Evolutionary conservation across 768 basidiomycete species (phyloP).

Genomic region (Lentinula raphanica): DNA sequence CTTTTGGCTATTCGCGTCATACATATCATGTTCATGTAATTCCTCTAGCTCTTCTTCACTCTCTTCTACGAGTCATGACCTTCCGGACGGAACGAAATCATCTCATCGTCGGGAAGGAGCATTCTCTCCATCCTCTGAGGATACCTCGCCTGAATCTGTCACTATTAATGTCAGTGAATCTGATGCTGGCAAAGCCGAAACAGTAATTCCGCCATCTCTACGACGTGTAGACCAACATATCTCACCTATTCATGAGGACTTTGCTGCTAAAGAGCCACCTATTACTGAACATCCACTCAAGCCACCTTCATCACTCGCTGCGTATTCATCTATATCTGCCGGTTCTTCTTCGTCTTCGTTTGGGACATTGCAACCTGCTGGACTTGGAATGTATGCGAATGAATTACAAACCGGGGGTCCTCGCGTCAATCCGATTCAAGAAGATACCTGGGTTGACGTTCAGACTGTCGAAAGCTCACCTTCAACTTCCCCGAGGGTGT

Average conservation of each 20-base stretch:
- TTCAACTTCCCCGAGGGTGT: background rate
- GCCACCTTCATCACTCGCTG: background rate
- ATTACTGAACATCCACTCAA: conserved; percentile 5
- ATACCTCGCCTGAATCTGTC: background rate
- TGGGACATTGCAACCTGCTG: conserved; percentile 23
- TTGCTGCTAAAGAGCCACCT: background rate
- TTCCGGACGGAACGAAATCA: conserved; percentile 7
- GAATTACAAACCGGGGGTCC: background rate
- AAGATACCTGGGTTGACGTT: conserved; percentile 7
- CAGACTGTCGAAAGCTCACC: background rate
- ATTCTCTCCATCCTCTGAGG: conserved; percentile 44
- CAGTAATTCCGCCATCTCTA: conserved; percentile 3
- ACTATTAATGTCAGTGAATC: background rate
- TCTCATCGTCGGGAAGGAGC: conserved; percentile 60
- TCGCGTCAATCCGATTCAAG: background rate
- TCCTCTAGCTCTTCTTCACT: background rate
- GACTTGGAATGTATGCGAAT: background rate
- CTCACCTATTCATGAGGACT: background rate
- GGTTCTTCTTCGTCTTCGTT: conserved; percentile 13
- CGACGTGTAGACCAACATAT: conserved; percentile 1
- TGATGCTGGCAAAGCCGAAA: background rate
- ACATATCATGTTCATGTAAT: background rate
- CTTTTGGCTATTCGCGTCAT: background rate
- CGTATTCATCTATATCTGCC: conserved; percentile 5
- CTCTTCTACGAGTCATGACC: background rate